A percentile compares a stretch with the other conserved stretches of the same genome.
phyloP scores from a whole-genome alignment of 1,139 yeast genomes.

The Arxiozyma telluris region DNA sequence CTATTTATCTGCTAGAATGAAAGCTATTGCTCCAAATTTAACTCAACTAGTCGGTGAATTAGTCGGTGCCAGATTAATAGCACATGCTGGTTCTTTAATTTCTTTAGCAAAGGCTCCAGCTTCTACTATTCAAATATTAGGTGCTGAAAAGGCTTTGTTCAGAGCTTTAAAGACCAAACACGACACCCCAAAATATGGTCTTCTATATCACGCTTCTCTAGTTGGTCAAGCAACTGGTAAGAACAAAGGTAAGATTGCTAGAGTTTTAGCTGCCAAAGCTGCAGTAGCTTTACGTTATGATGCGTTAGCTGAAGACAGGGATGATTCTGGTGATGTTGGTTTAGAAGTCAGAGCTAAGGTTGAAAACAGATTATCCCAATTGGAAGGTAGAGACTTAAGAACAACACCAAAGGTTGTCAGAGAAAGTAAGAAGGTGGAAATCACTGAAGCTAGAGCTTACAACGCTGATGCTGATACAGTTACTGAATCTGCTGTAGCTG shows the following conservation, averaged over 20 bases:
- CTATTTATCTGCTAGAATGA: conserved; percentile 89
- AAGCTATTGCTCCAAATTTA: conserved; percentile 95
- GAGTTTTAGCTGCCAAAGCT: conserved; percentile 97
- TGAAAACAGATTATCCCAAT: conserved; percentile 86
- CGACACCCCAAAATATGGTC: conserved; percentile 97
- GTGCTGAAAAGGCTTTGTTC: conserved; percentile 98
- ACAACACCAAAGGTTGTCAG: conserved; percentile 68
- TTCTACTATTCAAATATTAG: conserved; percentile 94
- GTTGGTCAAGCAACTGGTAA: conserved; percentile 97
- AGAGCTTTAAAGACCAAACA: conserved; percentile 97
- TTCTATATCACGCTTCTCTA: conserved; percentile 91
- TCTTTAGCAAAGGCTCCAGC: conserved; percentile 97
- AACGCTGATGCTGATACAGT: conserved; percentile 88
- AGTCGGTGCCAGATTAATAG: conserved; percentile 95
- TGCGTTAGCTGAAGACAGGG: conserved; percentile 94
- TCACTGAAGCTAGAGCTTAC: conserved; percentile 77
- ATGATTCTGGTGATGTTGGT: conserved; percentile 91
- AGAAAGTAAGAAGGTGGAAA: conserved; percentile 75
- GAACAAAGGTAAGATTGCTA: conserved; percentile 97
- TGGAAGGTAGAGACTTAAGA: conserved; percentile 91
- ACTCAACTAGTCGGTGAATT: conserved; percentile 94
- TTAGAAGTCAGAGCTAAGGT: conserved; percentile 86
- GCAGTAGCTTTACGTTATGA: conserved; percentile 95
- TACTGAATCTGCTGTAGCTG: conserved; percentile 39
- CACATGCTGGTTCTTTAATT: conserved; percentile 93